phyloP scores from a whole-genome alignment of 176 grass and related monocot genomes.

The Avena atlantica region DNA sequence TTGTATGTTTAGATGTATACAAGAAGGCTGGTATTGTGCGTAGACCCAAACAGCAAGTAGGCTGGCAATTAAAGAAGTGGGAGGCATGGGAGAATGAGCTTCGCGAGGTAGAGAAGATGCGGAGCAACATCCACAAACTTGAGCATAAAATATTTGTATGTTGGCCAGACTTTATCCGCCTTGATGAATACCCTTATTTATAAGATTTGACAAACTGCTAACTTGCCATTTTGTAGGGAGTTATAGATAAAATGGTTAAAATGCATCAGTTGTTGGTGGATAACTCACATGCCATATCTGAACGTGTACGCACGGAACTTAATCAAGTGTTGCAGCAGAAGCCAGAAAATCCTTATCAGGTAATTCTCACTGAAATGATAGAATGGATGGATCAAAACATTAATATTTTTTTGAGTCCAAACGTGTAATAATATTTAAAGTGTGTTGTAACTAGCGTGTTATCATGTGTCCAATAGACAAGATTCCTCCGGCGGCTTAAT shows the following conservation, averaged over 20 bases:
- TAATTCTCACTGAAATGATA: not conserved
- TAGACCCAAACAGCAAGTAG: not conserved
- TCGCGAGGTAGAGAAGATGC: not conserved
- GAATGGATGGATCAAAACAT: not conserved
- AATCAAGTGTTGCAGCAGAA: not conserved
- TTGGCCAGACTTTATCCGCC: not conserved
- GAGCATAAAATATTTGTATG: not conserved
- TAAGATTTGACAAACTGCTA: not conserved
- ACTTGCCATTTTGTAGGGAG: conserved; percentile 7
- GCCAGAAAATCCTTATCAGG: not conserved
- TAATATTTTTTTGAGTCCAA: not conserved
- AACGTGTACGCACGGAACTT: not conserved
- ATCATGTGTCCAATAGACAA: conserved; percentile 9
- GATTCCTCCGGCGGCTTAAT: not conserved
- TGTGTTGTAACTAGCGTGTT: not conserved
- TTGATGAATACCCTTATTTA: not conserved
- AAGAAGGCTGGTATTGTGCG: conserved; percentile 19
- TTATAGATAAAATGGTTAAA: not conserved
- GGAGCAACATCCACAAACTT: not conserved
- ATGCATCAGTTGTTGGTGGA: not conserved
- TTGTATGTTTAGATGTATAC: conserved; percentile 42
- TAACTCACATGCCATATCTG: not conserved
- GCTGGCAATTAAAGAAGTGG: conserved; percentile 41
- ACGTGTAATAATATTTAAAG: not conserved
- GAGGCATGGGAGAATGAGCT: not conserved